A percentile compares a stretch with the other conserved stretches of the same genome.
Conservation (phyloP, 2,329 filamentous ascomycete species). For the Cryphonectria nitschkei region DNA sequence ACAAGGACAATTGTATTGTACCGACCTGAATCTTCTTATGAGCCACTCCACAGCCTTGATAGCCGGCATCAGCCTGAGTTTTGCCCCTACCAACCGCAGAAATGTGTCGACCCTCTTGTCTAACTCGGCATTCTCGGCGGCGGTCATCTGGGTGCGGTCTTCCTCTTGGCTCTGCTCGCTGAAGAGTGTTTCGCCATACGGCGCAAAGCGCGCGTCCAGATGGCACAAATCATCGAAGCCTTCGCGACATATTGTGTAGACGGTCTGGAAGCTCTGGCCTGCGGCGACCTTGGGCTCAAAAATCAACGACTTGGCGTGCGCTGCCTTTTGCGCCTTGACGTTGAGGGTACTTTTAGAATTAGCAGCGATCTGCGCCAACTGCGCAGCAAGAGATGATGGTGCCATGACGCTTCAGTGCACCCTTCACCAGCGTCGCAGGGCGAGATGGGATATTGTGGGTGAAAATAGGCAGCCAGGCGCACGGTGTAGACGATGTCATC, state of each 20-base stretch:
- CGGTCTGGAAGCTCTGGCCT: slow-evolving; percentile 85
- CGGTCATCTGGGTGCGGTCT: slow-evolving; percentile 83
- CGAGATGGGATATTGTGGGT: slow-evolving; percentile 3
- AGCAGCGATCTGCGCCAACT: slow-evolving; percentile 89
- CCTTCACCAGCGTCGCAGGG: slow-evolving; percentile 19
- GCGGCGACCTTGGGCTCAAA: slow-evolving; percentile 86
- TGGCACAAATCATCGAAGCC: slow-evolving; percentile 91
- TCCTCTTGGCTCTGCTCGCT: slow-evolving; percentile 90
- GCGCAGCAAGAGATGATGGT: slow-evolving; percentile 76
- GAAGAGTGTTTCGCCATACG: slow-evolving; percentile 81
- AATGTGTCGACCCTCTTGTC: slow-evolving; percentile 80
- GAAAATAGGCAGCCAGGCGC: too few relatives aligned
- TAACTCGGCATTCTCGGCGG: slow-evolving; percentile 79
- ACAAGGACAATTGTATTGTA: slow-evolving; percentile 21
- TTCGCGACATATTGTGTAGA: slow-evolving; percentile 85
- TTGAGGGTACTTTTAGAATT: slow-evolving; percentile 90
- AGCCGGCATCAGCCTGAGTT: slow-evolving; percentile 81
- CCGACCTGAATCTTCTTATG: slow-evolving; percentile 81
- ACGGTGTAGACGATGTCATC: slow-evolving; percentile 1
- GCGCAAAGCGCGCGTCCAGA: slow-evolving; percentile 77
- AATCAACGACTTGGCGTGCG: slow-evolving; percentile 92
- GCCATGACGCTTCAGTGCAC: slow-evolving; percentile 20
- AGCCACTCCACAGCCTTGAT: slow-evolving; percentile 96
- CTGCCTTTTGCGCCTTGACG: slow-evolving; percentile 87
- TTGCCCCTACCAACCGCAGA: slow-evolving; percentile 75